These are phyloP conservation scores for Pisolithus sp. DNA, from an alignment of 768 basidiomycete species.

Conservation along the genomic window DNA sequence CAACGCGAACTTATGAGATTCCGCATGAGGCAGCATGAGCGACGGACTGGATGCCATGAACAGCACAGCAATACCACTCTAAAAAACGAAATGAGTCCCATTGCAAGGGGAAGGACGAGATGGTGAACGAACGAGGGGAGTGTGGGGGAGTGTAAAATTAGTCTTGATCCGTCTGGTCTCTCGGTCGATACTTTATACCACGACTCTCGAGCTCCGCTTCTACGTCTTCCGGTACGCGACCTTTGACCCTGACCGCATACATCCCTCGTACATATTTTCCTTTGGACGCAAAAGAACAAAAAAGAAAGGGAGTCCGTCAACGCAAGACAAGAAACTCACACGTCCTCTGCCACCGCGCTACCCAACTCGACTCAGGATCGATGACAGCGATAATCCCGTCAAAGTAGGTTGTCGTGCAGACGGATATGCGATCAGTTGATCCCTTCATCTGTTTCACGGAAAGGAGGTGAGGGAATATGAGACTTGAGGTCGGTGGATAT, in stretches of 20 bases:
- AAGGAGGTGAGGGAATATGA: not conserved
- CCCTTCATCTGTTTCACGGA: slow-evolving; percentile 67
- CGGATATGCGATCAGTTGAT: slow-evolving; percentile 70
- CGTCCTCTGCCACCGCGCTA: slow-evolving; percentile 92
- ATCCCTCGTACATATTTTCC: slow-evolving; percentile 88
- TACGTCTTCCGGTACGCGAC: slow-evolving; percentile 79
- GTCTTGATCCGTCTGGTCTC: slow-evolving; percentile 75
- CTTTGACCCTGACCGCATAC: slow-evolving; percentile 88
- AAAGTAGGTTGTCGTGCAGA: slow-evolving; percentile 88
- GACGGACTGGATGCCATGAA: too few species aligned
- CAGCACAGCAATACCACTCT: not conserved
- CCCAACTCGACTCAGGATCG: slow-evolving; percentile 87
- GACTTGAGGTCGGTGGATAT: not conserved
- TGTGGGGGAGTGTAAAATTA: slow-evolving; percentile 18
- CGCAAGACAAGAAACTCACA: slow-evolving; percentile 44
- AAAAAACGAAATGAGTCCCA: not conserved
- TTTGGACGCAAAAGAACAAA: slow-evolving; percentile 20
- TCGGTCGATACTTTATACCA: slow-evolving; percentile 78
- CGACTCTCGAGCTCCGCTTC: slow-evolving; percentile 72
- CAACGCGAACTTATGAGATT: too few species aligned
- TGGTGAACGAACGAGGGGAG: too few species aligned
- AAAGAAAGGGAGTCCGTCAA: not conserved
- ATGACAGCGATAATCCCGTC: slow-evolving; percentile 89
- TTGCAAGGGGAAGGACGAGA: not conserved
- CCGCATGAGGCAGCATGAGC: too few species aligned